These are phyloP conservation scores for Rosa chinensis DNA, from an alignment of 306 rosid species.

Conservation along the genomic window DNA sequence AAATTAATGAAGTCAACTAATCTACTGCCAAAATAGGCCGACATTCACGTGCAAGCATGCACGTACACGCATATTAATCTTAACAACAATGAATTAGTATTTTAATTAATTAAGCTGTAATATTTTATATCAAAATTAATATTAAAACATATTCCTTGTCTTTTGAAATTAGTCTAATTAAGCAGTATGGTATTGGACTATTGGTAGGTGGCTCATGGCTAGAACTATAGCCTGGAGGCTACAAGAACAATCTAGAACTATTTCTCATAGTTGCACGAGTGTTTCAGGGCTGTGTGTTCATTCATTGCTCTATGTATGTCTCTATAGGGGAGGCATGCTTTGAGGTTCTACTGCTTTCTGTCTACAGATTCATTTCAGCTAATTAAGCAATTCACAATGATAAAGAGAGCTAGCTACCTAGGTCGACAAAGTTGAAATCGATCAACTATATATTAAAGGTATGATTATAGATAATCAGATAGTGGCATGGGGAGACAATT, in stretches of 20 bases:
- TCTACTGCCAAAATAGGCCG: constrained; percentile 30
- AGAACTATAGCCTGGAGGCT: not conserved
- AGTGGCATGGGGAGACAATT: not conserved
- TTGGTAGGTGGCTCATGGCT: constrained; percentile 11
- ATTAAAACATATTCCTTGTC: not conserved
- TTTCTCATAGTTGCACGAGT: constrained; percentile 59
- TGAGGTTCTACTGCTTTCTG: not conserved
- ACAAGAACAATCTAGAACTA: constrained; percentile 26
- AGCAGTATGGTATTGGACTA: constrained; percentile 1
- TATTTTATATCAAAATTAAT: not conserved
- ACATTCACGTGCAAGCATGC: constrained; percentile 56
- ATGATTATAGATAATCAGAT: not conserved
- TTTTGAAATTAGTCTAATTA: constrained; percentile 1
- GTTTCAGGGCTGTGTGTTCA: constrained; percentile 19
- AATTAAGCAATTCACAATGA: not conserved
- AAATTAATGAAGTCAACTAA: constrained; percentile 35
- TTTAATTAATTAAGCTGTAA: not conserved
- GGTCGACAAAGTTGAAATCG: not conserved
- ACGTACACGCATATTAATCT: constrained; percentile 27
- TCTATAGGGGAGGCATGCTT: not conserved
- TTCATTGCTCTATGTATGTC: not conserved
- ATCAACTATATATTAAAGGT: not conserved
- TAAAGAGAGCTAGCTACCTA: not conserved
- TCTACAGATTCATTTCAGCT: not conserved
- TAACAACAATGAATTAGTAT: not conserved